Evolutionary conservation across 345 rosid species (phyloP), one percentile per base, ranked within the genome.

Genomic region (Dipteronia dyeriana): DNA sequence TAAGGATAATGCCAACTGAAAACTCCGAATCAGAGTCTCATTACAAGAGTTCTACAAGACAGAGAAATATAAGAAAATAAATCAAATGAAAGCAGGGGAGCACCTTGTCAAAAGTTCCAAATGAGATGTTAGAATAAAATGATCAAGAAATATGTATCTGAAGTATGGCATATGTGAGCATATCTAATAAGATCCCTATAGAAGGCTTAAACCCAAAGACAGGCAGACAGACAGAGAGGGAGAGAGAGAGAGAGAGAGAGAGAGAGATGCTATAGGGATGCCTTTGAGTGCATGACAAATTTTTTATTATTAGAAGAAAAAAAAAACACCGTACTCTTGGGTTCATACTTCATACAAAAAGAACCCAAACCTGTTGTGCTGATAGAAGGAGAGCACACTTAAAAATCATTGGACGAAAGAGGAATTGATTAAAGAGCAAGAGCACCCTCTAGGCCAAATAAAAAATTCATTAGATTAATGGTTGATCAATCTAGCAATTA

Each of bases 1-100:
- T 65, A 84, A 86, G 59, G 93, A 88, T 70, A 89, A 86, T n/a
- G 95, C 91, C 78, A 91, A 79, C 83, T 86, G 95, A 74, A 89
- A 89, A 80, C 95, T 88, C 75, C 83, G 83, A 39, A 88, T 81
- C 84, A 91, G 74, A 76, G 84, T 86, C 79, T 91, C 95, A 65
- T 82, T 87, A 79, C 82, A 67, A 25, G 88, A 89, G 80, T 88
- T 82, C 92, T 91, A 72, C 87, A 82, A 43, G 56, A 56, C 6
- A 75, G 39, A 75, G 39, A 65, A 56, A 31, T 59, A 73, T 41
- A 31, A 59, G 43, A 79, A 41, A 41, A 20, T 38, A 16, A 51
- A 47, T 43, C 0, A 47, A 63, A 73, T 51, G 29, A 26, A 72
- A 66, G 34, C 20, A 49, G n/a, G 57, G 41, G 38, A 10, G 16